Percentiles rank a stretch among this genome's conserved stretches.
Conservation (phyloP, 768 basidiomycete species). For the Vararia minispora region DNA sequence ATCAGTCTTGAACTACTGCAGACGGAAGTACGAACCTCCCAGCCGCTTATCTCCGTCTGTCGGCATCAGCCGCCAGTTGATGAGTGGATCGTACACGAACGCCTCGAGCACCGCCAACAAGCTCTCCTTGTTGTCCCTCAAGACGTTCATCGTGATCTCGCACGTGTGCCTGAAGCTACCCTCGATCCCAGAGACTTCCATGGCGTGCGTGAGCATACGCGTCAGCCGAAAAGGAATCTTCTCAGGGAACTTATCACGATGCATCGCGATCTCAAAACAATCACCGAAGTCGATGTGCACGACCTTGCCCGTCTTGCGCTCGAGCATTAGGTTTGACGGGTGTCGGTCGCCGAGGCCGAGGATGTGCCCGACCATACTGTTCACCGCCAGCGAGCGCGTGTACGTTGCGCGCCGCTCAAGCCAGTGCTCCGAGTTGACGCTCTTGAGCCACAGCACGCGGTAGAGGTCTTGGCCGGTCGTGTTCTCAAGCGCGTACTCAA, state of each 20-base stretch:
- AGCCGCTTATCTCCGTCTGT: constrained; percentile 66
- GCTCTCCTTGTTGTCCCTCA: constrained; percentile 97
- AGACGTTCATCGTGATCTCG: constrained; percentile 95
- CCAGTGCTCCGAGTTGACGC: constrained; percentile 94
- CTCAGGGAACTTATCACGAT: constrained; percentile 97
- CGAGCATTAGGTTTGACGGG: constrained; percentile 88
- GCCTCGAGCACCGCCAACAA: constrained; percentile 98
- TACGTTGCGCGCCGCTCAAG: constrained; percentile 92
- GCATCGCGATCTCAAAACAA: constrained; percentile 97
- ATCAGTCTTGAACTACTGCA: background rate
- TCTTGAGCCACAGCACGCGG: constrained; percentile 93
- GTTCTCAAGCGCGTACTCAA: constrained; percentile 96
- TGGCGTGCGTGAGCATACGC: constrained; percentile 96
- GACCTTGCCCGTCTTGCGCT: constrained; percentile 85
- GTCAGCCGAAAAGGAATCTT: constrained; percentile 97
- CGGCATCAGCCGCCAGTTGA: constrained; percentile 93
- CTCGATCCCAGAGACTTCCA: constrained; percentile 99
- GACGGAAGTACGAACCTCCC: constrained; percentile 37
- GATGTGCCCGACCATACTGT: constrained; percentile 98
- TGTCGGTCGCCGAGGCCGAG: constrained; percentile 96
- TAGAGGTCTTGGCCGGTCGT: constrained; percentile 98
- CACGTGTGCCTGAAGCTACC: constrained; percentile 94
- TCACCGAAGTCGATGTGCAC: constrained; percentile 98
- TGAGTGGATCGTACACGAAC: constrained; percentile 96
- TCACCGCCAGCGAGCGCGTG: constrained; percentile 90